phyloP scores from a whole-genome alignment of 495 filamentous ascomycete genomes.

The Penicillium egyptiacum region DNA sequence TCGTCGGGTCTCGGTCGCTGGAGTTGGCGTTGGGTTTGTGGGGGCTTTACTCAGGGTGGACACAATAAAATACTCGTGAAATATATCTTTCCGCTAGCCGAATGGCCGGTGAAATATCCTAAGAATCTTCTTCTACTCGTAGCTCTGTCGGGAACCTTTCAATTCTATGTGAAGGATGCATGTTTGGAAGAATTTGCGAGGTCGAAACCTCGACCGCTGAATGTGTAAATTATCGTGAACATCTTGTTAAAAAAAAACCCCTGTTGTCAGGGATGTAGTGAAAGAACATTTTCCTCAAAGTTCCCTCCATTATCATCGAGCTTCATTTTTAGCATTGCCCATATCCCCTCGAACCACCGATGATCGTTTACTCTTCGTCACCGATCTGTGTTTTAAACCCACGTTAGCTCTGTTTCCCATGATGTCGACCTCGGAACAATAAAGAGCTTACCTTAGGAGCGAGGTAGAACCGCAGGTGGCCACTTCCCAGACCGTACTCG shows the following conservation, averaged over 20 bases:
- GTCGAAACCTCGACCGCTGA: constrained; percentile 13
- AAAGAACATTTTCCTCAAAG: constrained; percentile 28
- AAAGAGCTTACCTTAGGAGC: constrained; percentile 83
- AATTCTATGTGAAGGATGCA: neutral
- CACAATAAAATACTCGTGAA: neutral
- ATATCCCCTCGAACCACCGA: constrained; percentile 1
- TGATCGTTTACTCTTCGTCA: constrained; percentile 73
- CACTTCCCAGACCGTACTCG: constrained; percentile 84
- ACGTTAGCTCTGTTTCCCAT: constrained; percentile 9
- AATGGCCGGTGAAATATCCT: neutral
- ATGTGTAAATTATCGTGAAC: constrained; percentile 19
- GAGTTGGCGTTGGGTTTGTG: constrained; percentile 1
- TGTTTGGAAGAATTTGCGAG: constrained; percentile 7
- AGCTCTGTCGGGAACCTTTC: neutral
- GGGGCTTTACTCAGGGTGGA: neutral
- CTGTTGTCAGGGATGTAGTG: constrained; percentile 18
- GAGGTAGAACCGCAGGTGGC: constrained; percentile 93
- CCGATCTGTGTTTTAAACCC: constrained; percentile 62
- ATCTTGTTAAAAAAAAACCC: constrained; percentile 21
- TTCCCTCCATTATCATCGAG: constrained; percentile 38
- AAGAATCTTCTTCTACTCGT: neutral
- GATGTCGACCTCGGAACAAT: neutral
- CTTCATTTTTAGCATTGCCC: constrained; percentile 28
- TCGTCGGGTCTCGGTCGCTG: neutral
- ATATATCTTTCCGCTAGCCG: neutral